Evolutionary conservation across 176 grass and related monocot genomes (phyloP).

Genomic region (Hordeum vulgare): DNA sequence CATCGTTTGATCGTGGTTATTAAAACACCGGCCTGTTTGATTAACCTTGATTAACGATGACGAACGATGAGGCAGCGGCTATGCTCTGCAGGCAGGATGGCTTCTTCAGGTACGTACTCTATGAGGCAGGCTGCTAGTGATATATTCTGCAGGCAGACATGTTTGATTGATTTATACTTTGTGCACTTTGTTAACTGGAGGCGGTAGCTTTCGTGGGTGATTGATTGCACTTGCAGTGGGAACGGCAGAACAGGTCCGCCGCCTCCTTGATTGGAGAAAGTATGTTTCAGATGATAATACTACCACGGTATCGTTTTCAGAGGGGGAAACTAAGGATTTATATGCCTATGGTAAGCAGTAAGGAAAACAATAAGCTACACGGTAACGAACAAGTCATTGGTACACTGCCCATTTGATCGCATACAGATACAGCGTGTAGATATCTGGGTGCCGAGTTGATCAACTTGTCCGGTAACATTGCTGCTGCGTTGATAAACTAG

Average conservation of each 20-base stretch:
- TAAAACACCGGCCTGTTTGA: neutral
- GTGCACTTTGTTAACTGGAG: neutral
- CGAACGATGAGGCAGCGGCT: conserved; percentile 6
- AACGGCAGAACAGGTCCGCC: conserved; percentile 24
- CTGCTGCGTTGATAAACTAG: too few relatives aligned
- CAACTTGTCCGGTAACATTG: too few relatives aligned
- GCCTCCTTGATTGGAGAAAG: neutral
- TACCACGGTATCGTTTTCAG: neutral
- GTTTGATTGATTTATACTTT: neutral
- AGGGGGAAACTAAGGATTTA: neutral
- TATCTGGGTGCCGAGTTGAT: too few relatives aligned
- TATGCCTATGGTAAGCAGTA: neutral
- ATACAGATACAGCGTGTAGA: too few relatives aligned
- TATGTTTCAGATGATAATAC: neutral
- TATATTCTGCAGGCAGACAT: neutral
- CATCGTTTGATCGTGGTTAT: neutral
- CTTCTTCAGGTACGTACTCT: neutral
- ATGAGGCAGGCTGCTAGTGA: neutral
- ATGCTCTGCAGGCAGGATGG: neutral
- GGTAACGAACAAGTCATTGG: neutral
- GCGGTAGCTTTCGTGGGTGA: conserved; percentile 14
- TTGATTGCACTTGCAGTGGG: neutral
- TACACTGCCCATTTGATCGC: too few relatives aligned
- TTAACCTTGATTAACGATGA: neutral
- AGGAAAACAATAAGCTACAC: neutral